phyloP scores from a whole-genome alignment of 768 basidiomycete genomes.

The Crucibulum laeve region DNA sequence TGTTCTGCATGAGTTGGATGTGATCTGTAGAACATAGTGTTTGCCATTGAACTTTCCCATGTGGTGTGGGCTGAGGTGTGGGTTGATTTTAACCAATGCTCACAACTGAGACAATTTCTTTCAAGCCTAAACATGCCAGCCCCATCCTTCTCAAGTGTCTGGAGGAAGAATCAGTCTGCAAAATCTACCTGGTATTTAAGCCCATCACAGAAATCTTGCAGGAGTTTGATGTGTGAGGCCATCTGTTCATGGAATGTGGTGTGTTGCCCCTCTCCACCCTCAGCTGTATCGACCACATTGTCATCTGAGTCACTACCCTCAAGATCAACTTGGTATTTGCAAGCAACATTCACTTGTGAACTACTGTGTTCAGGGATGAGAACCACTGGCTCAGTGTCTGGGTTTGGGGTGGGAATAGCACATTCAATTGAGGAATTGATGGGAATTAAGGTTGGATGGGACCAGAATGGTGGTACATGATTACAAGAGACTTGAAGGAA shows the following conservation, averaged over 20 bases:
- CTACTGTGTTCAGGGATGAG: too few species aligned
- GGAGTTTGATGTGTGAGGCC: background rate
- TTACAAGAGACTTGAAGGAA: slow-evolving; percentile 16
- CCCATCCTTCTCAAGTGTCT: background rate
- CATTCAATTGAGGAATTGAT: too few species aligned
- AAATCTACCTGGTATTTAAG: background rate
- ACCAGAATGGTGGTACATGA: slow-evolving; percentile 17
- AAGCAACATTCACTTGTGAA: too few species aligned
- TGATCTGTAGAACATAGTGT: background rate
- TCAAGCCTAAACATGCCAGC: background rate
- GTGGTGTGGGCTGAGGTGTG: background rate
- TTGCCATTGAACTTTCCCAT: background rate
- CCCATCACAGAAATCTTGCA: background rate
- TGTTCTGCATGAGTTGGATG: background rate
- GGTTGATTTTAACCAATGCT: background rate
- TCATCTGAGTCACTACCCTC: background rate
- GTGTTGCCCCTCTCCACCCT: background rate
- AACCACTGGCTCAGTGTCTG: too few species aligned
- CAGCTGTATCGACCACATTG: background rate
- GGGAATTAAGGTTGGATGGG: slow-evolving; percentile 8
- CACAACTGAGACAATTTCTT: background rate
- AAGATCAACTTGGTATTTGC: too few species aligned
- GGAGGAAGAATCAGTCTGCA: background rate
- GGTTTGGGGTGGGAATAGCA: too few species aligned
- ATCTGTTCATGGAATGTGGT: background rate